These are phyloP conservation scores for Cornus suecica DNA, from an alignment of 148 eudicot species.

Conservation along the genomic window DNA sequence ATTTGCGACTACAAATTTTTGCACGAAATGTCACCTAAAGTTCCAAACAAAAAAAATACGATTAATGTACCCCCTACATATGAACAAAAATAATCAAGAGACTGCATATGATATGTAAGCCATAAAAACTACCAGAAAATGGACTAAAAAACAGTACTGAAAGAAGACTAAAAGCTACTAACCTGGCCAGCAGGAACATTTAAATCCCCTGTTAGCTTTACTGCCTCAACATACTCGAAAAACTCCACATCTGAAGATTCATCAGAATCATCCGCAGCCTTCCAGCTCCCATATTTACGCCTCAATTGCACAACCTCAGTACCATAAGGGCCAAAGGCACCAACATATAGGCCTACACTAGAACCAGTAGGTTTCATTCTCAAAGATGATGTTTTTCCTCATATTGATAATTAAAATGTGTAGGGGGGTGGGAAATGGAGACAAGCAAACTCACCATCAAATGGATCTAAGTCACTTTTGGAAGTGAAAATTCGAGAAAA, in stretches of 20 bases:
- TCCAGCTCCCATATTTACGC: constrained; percentile 96
- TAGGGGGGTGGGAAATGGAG: neutral
- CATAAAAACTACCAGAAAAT: neutral
- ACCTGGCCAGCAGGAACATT: constrained; percentile 99
- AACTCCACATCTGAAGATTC: constrained; percentile 73
- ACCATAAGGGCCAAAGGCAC: constrained; percentile 96
- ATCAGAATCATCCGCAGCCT: constrained; percentile 39
- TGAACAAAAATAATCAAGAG: too few species aligned
- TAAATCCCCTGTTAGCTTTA: constrained; percentile 91
- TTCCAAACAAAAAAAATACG: constrained; percentile 11
- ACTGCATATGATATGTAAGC: neutral
- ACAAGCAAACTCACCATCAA: constrained; percentile 58
- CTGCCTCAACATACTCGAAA: constrained; percentile 98
- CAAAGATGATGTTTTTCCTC: neutral
- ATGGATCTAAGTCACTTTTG: constrained; percentile 77
- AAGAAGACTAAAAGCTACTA: constrained; percentile 13
- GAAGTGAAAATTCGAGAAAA: constrained; percentile 71
- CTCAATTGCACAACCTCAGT: constrained; percentile 88
- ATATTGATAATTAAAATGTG: too few species aligned
- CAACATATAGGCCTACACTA: constrained; percentile 77
- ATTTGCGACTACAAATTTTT: constrained; percentile 69
- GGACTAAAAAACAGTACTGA: neutral
- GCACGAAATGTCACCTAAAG: constrained; percentile 90
- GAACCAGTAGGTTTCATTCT: constrained; percentile 9
- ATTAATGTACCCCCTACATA: neutral